phyloP scores from a whole-genome alignment of 331 rosid genomes.

The Rosa hybrid region DNA sequence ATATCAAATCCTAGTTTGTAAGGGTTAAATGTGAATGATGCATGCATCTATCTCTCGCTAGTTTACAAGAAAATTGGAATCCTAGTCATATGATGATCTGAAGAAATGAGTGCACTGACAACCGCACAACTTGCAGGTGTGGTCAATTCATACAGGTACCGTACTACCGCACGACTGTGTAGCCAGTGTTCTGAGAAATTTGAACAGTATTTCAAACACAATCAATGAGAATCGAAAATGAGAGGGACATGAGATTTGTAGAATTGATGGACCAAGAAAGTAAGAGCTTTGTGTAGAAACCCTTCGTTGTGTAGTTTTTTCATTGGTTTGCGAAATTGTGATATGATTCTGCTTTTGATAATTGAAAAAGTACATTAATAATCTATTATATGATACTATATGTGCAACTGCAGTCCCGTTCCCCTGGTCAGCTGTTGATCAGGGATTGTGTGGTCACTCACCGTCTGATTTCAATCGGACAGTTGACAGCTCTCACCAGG shows the following conservation, averaged over 20 bases:
- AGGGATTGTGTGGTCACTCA: too few species aligned
- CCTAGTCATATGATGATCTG: conserved; percentile 4
- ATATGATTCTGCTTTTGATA: conserved; percentile 13
- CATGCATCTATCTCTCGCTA: neutral
- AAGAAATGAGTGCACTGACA: conserved; percentile 23
- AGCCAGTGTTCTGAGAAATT: conserved; percentile 7
- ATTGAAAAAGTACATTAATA: neutral
- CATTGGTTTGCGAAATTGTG: conserved; percentile 11
- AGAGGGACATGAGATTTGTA: neutral
- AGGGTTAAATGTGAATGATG: neutral
- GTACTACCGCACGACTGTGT: conserved; percentile 9
- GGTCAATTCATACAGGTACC: conserved; percentile 35
- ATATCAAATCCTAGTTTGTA: too few species aligned
- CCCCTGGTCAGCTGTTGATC: too few species aligned
- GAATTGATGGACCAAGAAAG: conserved; percentile 6
- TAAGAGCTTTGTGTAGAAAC: neutral
- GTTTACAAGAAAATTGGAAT: conserved; percentile 6
- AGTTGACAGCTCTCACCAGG: too few species aligned
- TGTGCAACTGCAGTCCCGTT: neutral
- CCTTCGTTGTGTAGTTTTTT: neutral
- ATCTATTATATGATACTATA: neutral
- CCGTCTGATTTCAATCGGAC: too few species aligned
- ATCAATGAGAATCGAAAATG: neutral
- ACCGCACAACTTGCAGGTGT: conserved; percentile 36
- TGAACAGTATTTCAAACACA: conserved; percentile 20